phyloP scores from a whole-genome alignment of 2,329 filamentous ascomycete species.

The Diplodia scrobiculata region DNA sequence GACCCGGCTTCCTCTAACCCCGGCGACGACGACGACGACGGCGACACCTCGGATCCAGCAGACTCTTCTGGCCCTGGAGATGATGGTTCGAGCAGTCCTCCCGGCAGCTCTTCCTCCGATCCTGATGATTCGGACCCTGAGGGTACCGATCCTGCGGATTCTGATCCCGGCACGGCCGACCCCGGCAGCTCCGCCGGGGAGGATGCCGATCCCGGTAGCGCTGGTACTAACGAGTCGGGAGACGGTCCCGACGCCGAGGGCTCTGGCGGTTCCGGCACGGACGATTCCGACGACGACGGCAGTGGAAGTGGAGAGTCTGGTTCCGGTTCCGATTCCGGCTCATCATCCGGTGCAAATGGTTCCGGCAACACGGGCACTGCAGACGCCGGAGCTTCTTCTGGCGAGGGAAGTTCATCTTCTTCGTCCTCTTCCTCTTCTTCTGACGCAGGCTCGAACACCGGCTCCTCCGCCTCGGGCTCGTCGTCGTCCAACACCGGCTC shows the following conservation, averaged over 20 bases:
- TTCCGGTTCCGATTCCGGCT: no score
- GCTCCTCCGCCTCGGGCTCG: no score
- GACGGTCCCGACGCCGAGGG: not conserved
- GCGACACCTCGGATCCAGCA: not conserved
- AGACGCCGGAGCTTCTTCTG: no score
- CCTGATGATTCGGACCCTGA: not conserved
- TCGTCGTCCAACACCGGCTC: not conserved
- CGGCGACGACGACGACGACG: not conserved
- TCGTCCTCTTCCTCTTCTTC: not conserved
- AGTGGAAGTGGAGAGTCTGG: no score
- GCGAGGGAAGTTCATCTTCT: no score
- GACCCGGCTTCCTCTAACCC: not conserved
- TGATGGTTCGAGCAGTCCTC: no score
- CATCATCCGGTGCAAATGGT: no score
- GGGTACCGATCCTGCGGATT: not conserved
- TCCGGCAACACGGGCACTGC: no score
- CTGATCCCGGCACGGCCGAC: not conserved
- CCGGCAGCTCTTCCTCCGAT: no score
- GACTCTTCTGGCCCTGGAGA: not conserved
- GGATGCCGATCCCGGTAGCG: not conserved
- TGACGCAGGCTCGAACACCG: not conserved
- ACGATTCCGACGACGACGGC: not conserved
- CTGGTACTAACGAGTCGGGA: not conserved
- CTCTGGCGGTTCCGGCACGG: not conserved
- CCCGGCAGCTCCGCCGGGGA: not conserved